Base-by-base conservation (phyloP, 139 green algal species). In the Astrephomene gubernaculifera region DNA sequence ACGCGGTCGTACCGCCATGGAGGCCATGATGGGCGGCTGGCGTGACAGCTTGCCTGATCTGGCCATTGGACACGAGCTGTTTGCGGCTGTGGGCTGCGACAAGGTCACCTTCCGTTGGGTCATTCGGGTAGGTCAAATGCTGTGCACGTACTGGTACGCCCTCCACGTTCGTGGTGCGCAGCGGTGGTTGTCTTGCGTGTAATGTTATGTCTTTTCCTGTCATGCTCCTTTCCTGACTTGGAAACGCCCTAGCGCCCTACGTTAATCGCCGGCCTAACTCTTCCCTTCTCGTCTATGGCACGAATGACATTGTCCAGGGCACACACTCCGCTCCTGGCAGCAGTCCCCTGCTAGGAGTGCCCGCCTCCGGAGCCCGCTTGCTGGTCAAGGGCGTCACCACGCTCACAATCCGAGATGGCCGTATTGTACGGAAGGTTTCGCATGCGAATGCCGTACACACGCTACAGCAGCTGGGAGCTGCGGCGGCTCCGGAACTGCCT, bases 11-110 rank as follows among this genome's bases (percentile, higher is more conserved):
- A 70, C n/a, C 2, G 81, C 53, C 24, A 87, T 87, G 81, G 39
- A 8, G 25, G 69, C 81, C 17, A 87, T 87, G 81, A 87, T 87
- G 81, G 53, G 68, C 53, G 81, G 81, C 43, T 87, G 81, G 81
- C 69, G 81, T 12, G 69, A 81, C 39, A 67, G 65, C 45, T 1
- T 87, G 53, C 81, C 81, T 6, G 81, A 81, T 39, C 68, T 87
- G 69, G 71, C 39, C 69, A 87, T 87, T 29, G 70, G 71, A 0
- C 71, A 87, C 41, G 81, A 87, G 69, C 79, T 85, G 63, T 75
- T 64, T 22, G 79, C 21, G 36, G 79, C 44, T 10, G 79, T 75
- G 64, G 79, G 64, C 5, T 2, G 7, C 21, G 64, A 76, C 45
- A 54, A 53, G 43, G 79, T 85, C 33, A 68, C 64, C 44, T 85